Evolutionary conservation across 805 yeast genomes (phyloP), one percentile per base, ranked within the genome.

Genomic region (Kluyveromyces nonfermentans): DNA sequence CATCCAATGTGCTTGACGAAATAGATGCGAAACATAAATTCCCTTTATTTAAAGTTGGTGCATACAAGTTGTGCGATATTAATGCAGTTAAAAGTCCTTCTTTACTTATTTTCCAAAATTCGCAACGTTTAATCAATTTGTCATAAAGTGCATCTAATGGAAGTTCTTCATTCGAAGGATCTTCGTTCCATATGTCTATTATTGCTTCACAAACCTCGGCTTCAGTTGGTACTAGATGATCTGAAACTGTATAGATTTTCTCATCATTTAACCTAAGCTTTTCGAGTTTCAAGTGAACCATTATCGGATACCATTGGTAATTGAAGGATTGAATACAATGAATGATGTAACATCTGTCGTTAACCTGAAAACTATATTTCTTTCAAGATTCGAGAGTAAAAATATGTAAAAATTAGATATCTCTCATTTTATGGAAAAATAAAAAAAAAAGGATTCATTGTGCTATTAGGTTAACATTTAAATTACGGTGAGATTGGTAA

Each of bases 181-280:
- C 86, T 42, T 71, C 70, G 50, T 76, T 78, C 90, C 93, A 84
- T 8, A 82, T 59, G 5, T 69, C 65, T 35, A 81, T 72, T n/a
- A 82, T 77, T 31, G 72, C 74, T 43, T 75, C 78, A 28, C 80
- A 75, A 9, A 81, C 66, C 57, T 78, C 77, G 35, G 82, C 65
- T 40, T 73, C 77, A 43, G 72, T 73, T 3, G 87, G 87, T n/a
- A 65, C 64, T 4, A 65, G 40, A 22, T 48, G 50, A 9, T 43
- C 38, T 31, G 48, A 40, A 2, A 44, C 40, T 5, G 37, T 35
- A 5, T 47, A 20, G 8, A 19, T 18, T 32, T 41, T 28, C 17
- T 35, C 35, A 37, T 60, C 63, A 36, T 60, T 59, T n/a, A 61
- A 48, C 9, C 56, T 40, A 16, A 59, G 42, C 5, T 54, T 54